Base-by-base conservation (phyloP, 495 filamentous ascomycete species). In the Paragyromitra xinjiangensis region DNA sequence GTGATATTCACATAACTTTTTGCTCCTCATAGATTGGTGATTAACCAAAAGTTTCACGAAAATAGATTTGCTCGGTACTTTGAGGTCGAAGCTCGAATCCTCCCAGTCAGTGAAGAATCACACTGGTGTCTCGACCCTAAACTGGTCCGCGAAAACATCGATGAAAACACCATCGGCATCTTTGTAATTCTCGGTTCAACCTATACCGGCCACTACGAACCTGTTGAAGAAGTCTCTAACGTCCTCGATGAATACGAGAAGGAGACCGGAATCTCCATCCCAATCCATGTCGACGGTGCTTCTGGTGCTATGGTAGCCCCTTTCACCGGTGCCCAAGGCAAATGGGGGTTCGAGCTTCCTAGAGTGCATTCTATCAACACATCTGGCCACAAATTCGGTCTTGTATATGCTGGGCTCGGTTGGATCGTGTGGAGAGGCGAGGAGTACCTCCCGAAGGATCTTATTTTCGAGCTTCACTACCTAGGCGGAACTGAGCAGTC, bases 341-440 rank as follows among this genome's bases (percentile, higher is more conserved):
- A 75, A 55, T 90, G 89, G 90, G 87, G 92, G 80, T 93, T 93
- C 77, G 85, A 88, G 50, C 87, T 93, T 1, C 89, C 89, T 16
- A 87, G 91, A 9, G 92, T 93, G 65, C 90, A 91, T 71, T 92
- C 90, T 1, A 94, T 93, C 85, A 93, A 93, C 77, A 85, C 86
- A 0, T 92, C 90, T 6, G 91, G 91, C 22, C 92, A 93, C 79
- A 93, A 93, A 75, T 93, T 90, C 71, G 92, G 91, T 0, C 86
- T 93, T 11, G 90, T 92, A n/a, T 90, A 90, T 73, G 84, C 90
- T 1, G 91, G 92, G 4, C 85, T 94, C 0, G 92, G 91, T 5
- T 94, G 91, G 91, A 89, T 92, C 50, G 87, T 93, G 79, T 93
- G 90, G 90, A 87, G 92, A 29, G 90, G 91, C 80, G 86, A 91